Conservation (phyloP, 1,139 yeast species). For the Scheffersomyces stambukii region DNA sequence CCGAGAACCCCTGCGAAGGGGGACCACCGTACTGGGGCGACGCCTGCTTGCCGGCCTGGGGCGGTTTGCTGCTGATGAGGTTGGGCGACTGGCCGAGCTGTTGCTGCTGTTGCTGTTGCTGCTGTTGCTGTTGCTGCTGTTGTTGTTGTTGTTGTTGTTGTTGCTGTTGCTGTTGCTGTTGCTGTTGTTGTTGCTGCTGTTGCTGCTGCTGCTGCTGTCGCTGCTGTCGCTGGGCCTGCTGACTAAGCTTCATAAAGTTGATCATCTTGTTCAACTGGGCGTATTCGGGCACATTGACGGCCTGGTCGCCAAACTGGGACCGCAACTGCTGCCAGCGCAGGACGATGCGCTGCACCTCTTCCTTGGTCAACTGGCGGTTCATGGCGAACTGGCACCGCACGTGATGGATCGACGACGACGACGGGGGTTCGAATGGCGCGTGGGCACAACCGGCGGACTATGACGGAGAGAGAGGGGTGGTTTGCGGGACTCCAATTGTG, state of each 20-base stretch:
- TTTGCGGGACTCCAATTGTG: neutral
- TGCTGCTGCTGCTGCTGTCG: conserved; percentile 11
- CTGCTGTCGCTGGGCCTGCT: conserved; percentile 17
- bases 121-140: conserved; percentile 13
- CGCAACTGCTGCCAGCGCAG: conserved; percentile 63
- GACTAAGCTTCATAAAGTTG: conserved; percentile 44
- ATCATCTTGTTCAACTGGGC: conserved; percentile 54
- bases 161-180: conserved; percentile 10
- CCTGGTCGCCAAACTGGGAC: conserved; percentile 62
- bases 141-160: conserved; percentile 9
- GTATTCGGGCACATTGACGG: conserved; percentile 58
- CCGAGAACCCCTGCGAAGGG: too few species aligned
- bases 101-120: conserved; percentile 7
- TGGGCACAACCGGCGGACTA: too few species aligned
- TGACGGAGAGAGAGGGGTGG: neutral
- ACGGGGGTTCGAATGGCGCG: too few species aligned
- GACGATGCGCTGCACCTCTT: conserved; percentile 40
- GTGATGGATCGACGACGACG: too few species aligned
- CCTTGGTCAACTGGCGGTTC: conserved; percentile 33
- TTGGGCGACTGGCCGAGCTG: conserved; percentile 5
- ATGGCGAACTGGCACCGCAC: conserved; percentile 8
- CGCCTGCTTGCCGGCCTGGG: neutral
- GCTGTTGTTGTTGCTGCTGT: conserved; percentile 11
- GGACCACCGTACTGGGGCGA: neutral
- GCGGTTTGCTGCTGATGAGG: neutral